Percentiles rank a stretch among this genome's conserved stretches.
Evolutionary conservation across 345 rosid species (phyloP).

Genomic region (Eucalyptus melliodora): DNA sequence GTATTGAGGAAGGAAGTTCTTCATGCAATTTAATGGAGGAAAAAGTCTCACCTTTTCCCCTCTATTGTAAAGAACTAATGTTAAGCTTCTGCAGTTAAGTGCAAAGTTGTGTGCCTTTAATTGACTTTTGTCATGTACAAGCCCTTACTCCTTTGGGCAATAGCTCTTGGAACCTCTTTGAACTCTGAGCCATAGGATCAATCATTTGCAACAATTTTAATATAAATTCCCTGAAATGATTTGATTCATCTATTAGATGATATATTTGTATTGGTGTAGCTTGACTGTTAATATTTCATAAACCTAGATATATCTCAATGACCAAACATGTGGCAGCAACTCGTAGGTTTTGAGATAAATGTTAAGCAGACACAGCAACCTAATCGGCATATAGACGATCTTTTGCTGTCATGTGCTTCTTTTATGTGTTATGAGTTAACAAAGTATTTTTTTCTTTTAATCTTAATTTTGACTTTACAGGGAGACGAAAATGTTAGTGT

Average conservation of each 20-base stretch:
- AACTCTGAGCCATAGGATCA: not conserved
- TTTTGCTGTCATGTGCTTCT: not conserved
- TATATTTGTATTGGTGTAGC: not conserved
- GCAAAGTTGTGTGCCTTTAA: not conserved
- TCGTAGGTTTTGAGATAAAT: not conserved
- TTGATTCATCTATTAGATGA: not conserved
- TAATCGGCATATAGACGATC: not conserved
- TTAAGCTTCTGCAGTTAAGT: not conserved
- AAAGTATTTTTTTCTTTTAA: not conserved
- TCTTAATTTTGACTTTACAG: slow-evolving; percentile 21
- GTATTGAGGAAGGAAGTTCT: not conserved
- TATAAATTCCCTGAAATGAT: not conserved
- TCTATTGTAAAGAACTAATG: not conserved
- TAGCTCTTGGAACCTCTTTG: not conserved
- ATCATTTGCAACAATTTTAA: not conserved
- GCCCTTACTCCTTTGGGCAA: not conserved
- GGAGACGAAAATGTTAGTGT: slow-evolving; percentile 81
- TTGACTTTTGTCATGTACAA: not conserved
- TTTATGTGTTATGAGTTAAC: not conserved
- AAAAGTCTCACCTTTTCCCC: not conserved
- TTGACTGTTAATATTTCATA: not conserved
- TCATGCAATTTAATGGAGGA: not conserved
- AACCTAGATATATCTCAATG: not conserved
- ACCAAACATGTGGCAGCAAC: not conserved
- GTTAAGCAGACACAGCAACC: not conserved